Conservation (phyloP, 805 yeast genomes). For the Ogataea allantospora region DNA sequence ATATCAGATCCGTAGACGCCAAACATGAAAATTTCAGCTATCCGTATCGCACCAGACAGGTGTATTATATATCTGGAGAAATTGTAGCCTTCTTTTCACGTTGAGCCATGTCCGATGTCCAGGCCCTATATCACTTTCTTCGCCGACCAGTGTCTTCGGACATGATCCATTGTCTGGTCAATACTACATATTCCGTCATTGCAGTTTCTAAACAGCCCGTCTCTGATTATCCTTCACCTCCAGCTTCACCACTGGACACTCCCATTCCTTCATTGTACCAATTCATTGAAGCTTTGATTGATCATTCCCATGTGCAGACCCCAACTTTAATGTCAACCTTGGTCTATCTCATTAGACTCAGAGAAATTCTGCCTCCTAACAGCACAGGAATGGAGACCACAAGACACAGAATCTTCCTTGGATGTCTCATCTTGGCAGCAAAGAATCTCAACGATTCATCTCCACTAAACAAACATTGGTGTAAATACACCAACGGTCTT, state of each 20-base stretch:
- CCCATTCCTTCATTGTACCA: constrained; percentile 46
- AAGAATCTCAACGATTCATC: constrained; percentile 90
- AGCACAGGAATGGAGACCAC: constrained; percentile 93
- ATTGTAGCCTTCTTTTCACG: constrained; percentile 2
- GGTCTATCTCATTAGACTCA: constrained; percentile 75
- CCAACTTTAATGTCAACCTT: constrained; percentile 93
- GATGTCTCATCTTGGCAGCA: constrained; percentile 87
- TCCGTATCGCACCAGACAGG: background rate
- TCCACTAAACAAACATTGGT: constrained; percentile 96
- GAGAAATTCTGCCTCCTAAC: constrained; percentile 76
- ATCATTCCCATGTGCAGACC: constrained; percentile 87
- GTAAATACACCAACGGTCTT: constrained; percentile 85
- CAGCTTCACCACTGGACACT: constrained; percentile 34
- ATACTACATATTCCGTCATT: constrained; percentile 58
- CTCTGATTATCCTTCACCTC: constrained; percentile 37
- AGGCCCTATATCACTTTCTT: constrained; percentile 53
- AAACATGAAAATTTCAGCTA: constrained; percentile 2
- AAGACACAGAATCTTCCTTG: constrained; percentile 87
- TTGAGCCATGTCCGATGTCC: constrained; percentile 38
- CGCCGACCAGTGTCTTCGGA: constrained; percentile 55
- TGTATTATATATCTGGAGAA: constrained; percentile 1
- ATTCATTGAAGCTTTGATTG: constrained; percentile 73
- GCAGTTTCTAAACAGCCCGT: constrained; percentile 39
- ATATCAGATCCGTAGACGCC: constrained; percentile 1
- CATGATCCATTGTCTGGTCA: constrained; percentile 57